These are phyloP conservation scores for Mycena citricolor DNA, from an alignment of 1,284 basidiomycete species.

Conservation along the genomic window DNA sequence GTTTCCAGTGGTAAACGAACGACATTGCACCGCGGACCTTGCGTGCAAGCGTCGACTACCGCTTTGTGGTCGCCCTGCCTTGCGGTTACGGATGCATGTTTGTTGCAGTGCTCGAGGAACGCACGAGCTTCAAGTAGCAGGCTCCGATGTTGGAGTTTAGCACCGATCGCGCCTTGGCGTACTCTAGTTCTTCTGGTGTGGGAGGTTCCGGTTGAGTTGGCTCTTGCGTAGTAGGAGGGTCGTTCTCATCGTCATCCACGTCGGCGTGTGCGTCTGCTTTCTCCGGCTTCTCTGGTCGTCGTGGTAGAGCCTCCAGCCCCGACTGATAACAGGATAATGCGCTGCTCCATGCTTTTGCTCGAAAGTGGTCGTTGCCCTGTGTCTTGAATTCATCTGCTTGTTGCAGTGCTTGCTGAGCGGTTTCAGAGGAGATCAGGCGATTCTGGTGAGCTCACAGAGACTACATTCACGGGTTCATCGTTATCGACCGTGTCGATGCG, in stretches of 20 bases:
- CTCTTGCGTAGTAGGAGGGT: slow-evolving; percentile 13
- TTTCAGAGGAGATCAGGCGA: too few relatives aligned
- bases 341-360: slow-evolving; percentile 56
- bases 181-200: slow-evolving; percentile 40
- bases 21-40: slow-evolving; percentile 40
- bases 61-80: slow-evolving; percentile 71
- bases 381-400: slow-evolving; percentile 62
- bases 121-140: slow-evolving; percentile 73
- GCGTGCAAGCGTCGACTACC: slow-evolving; percentile 72
- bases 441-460: too few relatives aligned
- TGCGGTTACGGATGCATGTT: too few relatives aligned
- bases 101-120: slow-evolving; percentile 23
- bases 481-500: too few relatives aligned
- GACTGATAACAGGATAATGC: slow-evolving; percentile 63
- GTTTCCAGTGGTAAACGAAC: slow-evolving; percentile 9
- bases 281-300: slow-evolving; percentile 16
- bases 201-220: slow-evolving; percentile 35
- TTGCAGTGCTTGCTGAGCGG: too few relatives aligned
- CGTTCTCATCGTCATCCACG: slow-evolving; percentile 32
- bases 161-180: slow-evolving; percentile 59
- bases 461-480: too few relatives aligned
- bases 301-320: slow-evolving; percentile 58
- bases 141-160: slow-evolving; percentile 82
- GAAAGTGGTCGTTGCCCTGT: slow-evolving; percentile 57
- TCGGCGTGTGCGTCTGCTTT: slow-evolving; percentile 25